Evolutionary conservation across 208 protist species (phyloP).

Genomic region (Sergeia podlipaevii): DNA sequence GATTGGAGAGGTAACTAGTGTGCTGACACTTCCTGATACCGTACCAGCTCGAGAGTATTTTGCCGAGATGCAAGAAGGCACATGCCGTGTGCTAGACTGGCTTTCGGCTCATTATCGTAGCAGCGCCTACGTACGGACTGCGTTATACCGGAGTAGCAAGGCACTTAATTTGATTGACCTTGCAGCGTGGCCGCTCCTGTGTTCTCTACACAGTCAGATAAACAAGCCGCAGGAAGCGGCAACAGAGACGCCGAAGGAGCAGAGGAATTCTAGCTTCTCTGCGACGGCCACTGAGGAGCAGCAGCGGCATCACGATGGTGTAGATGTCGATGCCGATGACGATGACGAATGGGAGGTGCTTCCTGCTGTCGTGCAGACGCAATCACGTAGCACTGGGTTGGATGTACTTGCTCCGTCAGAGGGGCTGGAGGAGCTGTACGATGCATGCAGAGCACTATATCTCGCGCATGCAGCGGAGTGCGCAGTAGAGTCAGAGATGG

Average conservation of each 20-base stretch:
- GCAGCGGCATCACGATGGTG: too few species aligned
- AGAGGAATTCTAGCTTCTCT: not conserved
- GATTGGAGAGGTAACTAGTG: too few species aligned
- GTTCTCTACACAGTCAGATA: conserved; percentile 10
- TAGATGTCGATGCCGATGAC: conserved; percentile 17
- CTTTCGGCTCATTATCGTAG: conserved; percentile 24
- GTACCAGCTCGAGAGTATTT: too few species aligned
- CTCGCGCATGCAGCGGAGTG: conserved; percentile 28
- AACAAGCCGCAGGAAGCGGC: not conserved
- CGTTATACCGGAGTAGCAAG: conserved; percentile 37
- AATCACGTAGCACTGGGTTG: conserved; percentile 35
- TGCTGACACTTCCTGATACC: too few species aligned
- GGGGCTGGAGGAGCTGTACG: conserved; percentile 40
- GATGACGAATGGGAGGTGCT: conserved; percentile 37
- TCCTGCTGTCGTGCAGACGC: conserved; percentile 10
- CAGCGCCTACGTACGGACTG: conserved; percentile 21
- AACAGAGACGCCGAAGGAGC: not conserved
- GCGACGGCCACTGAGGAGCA: not conserved
- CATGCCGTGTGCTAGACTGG: conserved; percentile 39
- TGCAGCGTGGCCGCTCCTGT: conserved; percentile 41
- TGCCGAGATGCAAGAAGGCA: conserved; percentile 9
- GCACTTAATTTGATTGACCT: conserved; percentile 36
- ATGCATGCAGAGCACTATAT: conserved; percentile 36
- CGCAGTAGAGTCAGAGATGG: conserved; percentile 12
- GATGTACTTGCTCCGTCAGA: conserved; percentile 24